Conservation (phyloP, 1,139 yeast species). For the Hemisphaericaspora lyxosophila region DNA sequence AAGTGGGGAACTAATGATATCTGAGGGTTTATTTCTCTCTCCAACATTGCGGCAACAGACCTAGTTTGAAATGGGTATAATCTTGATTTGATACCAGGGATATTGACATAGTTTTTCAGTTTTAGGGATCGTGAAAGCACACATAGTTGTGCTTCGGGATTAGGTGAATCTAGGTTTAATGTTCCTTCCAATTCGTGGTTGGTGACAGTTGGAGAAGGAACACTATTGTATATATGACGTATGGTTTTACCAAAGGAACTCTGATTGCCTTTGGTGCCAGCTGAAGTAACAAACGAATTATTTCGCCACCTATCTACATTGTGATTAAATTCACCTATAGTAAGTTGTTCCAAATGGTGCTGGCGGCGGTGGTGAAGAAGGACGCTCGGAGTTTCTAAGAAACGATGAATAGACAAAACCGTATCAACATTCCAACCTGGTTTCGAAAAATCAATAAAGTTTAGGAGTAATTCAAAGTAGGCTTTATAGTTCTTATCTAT, state of each 20-base stretch:
- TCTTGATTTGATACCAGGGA: slow-evolving; percentile 50
- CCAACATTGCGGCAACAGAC: slow-evolving; percentile 59
- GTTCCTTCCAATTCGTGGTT: background rate
- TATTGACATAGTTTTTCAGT: slow-evolving; percentile 14
- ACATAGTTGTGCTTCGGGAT: slow-evolving; percentile 6
- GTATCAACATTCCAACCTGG: slow-evolving; percentile 25
- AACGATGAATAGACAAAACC: background rate
- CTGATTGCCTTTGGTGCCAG: background rate
- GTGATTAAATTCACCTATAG: slow-evolving; percentile 7
- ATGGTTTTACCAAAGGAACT: slow-evolving; percentile 22
- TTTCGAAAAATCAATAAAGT: slow-evolving; percentile 11
- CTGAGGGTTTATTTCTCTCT: slow-evolving; percentile 43
- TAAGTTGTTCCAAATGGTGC: background rate
- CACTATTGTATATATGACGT: slow-evolving; percentile 34
- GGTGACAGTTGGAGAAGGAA: slow-evolving; percentile 36
- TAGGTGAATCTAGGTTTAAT: slow-evolving; percentile 5
- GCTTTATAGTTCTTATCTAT: slow-evolving; percentile 28
- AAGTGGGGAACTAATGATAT: slow-evolving; percentile 46
- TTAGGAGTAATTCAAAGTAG: slow-evolving; percentile 29
- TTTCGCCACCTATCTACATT: slow-evolving; percentile 25
- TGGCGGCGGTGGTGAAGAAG: background rate
- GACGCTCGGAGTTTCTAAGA: background rate
- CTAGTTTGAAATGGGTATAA: slow-evolving; percentile 59
- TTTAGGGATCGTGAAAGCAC: slow-evolving; percentile 2
- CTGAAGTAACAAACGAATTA: slow-evolving; percentile 8